Evolutionary conservation across 2,329 filamentous ascomycete species (phyloP).

Genomic region (Stagonosporopsis cucurbitacearum): DNA sequence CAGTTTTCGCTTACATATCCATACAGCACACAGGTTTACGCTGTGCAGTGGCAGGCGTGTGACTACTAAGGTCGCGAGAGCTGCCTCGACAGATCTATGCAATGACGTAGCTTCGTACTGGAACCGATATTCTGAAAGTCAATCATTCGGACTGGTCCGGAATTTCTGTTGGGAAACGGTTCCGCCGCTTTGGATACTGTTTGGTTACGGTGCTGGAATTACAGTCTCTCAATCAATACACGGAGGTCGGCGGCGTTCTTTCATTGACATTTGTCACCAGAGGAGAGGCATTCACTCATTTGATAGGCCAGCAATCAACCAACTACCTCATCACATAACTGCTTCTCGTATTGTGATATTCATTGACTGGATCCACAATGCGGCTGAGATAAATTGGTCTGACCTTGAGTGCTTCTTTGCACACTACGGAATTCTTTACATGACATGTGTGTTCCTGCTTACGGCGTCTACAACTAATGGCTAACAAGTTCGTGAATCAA

Average conservation of each 20-base stretch:
- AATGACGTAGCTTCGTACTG: background rate
- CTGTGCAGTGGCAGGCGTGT: background rate
- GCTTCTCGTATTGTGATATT: background rate
- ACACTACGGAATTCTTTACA: too few species aligned
- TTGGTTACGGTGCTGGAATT: background rate
- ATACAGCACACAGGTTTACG: background rate
- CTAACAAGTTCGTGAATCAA: too few species aligned
- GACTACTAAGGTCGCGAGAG: background rate
- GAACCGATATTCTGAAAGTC: background rate
- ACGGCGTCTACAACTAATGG: too few species aligned
- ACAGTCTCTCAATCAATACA: background rate
- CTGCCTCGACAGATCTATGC: background rate
- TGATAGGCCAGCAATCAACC: background rate
- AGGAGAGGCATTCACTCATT: background rate
- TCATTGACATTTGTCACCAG: background rate
- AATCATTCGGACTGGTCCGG: background rate
- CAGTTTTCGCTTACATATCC: background rate
- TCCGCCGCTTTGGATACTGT: background rate
- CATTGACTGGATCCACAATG: background rate
- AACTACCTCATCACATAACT: background rate
- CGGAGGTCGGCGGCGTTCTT: background rate
- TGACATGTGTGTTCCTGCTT: too few species aligned
- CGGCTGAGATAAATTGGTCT: too few species aligned
- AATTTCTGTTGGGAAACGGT: background rate
- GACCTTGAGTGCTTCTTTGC: too few species aligned